Evolutionary conservation across 1,139 yeast genomes (phyloP).

Genomic region (Hemisphaericaspora xylofermentans): DNA sequence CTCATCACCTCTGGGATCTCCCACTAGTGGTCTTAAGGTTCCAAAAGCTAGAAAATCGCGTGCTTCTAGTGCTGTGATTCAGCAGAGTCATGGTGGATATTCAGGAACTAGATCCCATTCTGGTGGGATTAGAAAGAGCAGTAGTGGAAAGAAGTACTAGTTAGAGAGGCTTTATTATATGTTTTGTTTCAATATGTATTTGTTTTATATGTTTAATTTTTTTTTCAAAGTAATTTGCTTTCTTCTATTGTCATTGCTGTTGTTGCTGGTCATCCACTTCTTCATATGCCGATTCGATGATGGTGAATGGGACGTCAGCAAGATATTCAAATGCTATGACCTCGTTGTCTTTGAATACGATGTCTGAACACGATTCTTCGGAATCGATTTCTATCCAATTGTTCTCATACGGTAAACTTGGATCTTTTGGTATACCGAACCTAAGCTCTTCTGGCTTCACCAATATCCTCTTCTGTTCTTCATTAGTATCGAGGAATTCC

Average conservation of each 20-base stretch:
- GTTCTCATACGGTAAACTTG: conserved; percentile 37
- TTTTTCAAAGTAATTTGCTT: not conserved
- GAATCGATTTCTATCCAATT: conserved; percentile 38
- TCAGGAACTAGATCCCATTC: conserved; percentile 28
- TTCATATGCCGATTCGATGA: conserved; percentile 44
- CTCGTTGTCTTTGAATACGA: conserved; percentile 39
- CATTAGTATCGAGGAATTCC: conserved; percentile 23
- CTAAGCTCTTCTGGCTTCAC: conserved; percentile 24
- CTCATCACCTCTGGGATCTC: conserved; percentile 40
- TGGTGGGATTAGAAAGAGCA: conserved; percentile 41
- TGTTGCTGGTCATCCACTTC: conserved; percentile 19
- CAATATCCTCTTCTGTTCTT: conserved; percentile 21
- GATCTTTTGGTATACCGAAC: conserved; percentile 45
- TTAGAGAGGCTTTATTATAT: not conserved
- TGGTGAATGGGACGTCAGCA: conserved; percentile 36
- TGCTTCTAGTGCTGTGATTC: not conserved
- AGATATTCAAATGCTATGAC: conserved; percentile 40
- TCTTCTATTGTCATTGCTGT: not conserved
- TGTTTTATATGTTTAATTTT: not conserved
- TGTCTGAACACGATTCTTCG: conserved; percentile 23
- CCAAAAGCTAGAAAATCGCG: conserved; percentile 30
- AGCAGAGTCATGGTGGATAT: conserved; percentile 14
- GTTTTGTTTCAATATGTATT: not conserved
- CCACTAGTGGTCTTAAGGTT: conserved; percentile 28
- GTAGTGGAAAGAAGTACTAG: conserved; percentile 27